Base-by-base conservation (phyloP, 2,329 filamentous ascomycete species). In the Beauveria sp. region DNA sequence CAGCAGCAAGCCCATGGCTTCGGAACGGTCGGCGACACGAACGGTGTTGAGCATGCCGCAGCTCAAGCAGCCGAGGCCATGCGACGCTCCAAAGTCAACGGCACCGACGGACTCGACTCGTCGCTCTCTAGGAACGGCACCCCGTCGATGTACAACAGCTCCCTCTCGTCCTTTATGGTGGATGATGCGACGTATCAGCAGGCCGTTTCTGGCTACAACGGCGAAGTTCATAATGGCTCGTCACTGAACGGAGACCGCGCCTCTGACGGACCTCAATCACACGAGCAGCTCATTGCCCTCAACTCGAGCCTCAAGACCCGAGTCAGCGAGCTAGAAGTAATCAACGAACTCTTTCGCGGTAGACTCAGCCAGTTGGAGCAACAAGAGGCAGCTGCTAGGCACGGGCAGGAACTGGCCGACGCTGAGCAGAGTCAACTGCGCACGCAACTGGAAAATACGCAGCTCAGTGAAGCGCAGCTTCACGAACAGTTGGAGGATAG, bases 221-320 rank as follows among this genome's bases (percentile, higher is more conserved):
- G 80, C 73, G 84, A 72, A 73, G 87, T 69, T 76, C 86, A 69
- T 68, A 72, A 76, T 0, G 72, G 73, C 12, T 80, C 81, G 18
- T 80, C 79, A 8, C 67, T 80, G 65, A 84, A 81, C 65, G 82
- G 79, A 60, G 83, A 88, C 28, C 87, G 88, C 53, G 82, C 86
- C 65, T 79, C 87, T 61, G 90, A 93, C 63, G 80, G 85, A 14
- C 85, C 89, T 1, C 88, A 91, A 70, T 88, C 88, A 3, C 91
- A 91, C 72, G 90, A 96, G 70, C 87, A 90, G 64, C 83, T 96
- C 26, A 79, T 91, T 58, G 88, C 88, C 1, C 85, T 88, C 64
- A 96, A 96, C 73, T 90, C 90, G 5, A 88, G 87, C 56, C 81
- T 98, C n/a, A 96, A 96, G 77, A 99, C 95, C 0, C 88, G 95